A percentile compares a stretch with the other conserved stretches of the same genome.
Evolutionary conservation across 352 stramenopile species (phyloP).

Genomic region (Pythium periplocum): DNA sequence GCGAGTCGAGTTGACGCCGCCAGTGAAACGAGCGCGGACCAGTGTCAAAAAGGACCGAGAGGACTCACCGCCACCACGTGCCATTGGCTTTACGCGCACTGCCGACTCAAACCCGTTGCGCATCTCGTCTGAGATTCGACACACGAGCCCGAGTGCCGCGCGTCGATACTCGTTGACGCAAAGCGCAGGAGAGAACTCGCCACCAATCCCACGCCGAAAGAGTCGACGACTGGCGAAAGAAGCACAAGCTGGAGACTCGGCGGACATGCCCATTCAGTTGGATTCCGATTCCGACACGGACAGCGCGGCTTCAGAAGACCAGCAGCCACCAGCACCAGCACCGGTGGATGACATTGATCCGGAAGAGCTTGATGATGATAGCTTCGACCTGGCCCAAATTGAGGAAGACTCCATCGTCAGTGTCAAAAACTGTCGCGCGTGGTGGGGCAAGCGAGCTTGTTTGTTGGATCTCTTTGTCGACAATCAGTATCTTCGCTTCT

Average conservation of each 20-base stretch:
- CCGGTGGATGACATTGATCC: not conserved
- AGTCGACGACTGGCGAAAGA: too few species aligned
- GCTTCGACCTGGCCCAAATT: constrained; percentile 7
- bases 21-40: too few species aligned
- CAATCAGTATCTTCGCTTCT: constrained; percentile 6
- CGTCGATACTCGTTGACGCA: too few species aligned
- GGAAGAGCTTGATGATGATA: constrained; percentile 7
- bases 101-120: too few species aligned
- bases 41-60: too few species aligned
- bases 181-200: too few species aligned
- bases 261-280: constrained; percentile 20
- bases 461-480: constrained; percentile 9
- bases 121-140: too few species aligned
- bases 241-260: constrained; percentile 9
- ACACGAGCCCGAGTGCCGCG: too few species aligned
- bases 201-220: too few species aligned
- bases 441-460: constrained; percentile 10
- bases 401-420: constrained; percentile 5
- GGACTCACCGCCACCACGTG: too few species aligned
- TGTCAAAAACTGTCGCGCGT: constrained; percentile 7
- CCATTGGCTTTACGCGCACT: too few species aligned
- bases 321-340: not conserved
- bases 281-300: constrained; percentile 14
- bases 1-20: too few species aligned
- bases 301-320: not conserved